Evolutionary conservation across 140 eudicot species (phyloP).

Genomic region (Erigeron philadelphicus): DNA sequence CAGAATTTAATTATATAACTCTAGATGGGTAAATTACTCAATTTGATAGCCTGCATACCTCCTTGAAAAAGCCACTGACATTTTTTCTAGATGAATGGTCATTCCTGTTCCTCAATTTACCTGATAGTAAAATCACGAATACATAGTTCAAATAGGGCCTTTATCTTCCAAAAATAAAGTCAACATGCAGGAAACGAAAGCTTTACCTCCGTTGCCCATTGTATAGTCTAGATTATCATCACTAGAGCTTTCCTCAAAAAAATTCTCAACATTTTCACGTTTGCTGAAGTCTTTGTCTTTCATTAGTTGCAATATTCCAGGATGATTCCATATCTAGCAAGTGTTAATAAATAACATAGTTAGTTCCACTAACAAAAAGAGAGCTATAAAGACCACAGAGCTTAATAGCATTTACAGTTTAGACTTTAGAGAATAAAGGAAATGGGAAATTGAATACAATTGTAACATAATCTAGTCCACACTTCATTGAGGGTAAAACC

Average conservation of each 20-base stretch:
- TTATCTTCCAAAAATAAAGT: not conserved
- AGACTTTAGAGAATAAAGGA: not conserved
- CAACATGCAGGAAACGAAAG: not conserved
- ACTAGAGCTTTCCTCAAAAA: constrained; percentile 74
- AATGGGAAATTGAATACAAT: not conserved
- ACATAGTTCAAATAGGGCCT: not conserved
- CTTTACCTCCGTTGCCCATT: constrained; percentile 64
- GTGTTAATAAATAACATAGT: constrained; percentile 9
- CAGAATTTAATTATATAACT: not conserved
- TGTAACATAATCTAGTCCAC: constrained; percentile 2
- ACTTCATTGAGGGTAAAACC: not conserved
- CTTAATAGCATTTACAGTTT: not conserved
- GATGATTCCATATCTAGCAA: constrained; percentile 95
- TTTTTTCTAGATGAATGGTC: constrained; percentile 42
- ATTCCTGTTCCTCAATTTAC: constrained; percentile 45
- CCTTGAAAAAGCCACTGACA: constrained; percentile 60
- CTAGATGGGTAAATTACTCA: not conserved
- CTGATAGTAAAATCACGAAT: constrained; percentile 33
- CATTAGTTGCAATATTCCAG: constrained; percentile 78
- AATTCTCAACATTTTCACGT: constrained; percentile 59
- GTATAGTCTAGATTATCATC: constrained; percentile 71
- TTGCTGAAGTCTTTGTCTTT: constrained; percentile 55
- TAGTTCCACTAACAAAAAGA: constrained; percentile 2
- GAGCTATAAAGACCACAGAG: not conserved
- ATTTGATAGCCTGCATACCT: constrained; percentile 38